A percentile compares a stretch with the other conserved stretches of the same genome.
phyloP scores from a whole-genome alignment of 2,329 filamentous ascomycete species.

The Epichloe amarillans region DNA sequence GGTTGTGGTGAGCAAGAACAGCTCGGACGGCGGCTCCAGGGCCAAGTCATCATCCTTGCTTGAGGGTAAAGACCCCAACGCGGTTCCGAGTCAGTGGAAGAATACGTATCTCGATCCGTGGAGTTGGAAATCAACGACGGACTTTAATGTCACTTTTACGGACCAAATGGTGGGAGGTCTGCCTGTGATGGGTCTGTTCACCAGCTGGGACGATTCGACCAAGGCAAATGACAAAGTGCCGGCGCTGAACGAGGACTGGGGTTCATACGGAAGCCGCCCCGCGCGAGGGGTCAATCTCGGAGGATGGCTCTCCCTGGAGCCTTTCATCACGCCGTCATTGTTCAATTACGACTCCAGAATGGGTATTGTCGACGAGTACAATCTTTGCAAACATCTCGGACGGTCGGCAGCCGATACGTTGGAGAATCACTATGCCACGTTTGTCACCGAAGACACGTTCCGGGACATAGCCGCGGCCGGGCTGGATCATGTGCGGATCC shows the following conservation, averaged over 20 bases:
- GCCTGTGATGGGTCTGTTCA: constrained; percentile 80
- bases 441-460: constrained; percentile 76
- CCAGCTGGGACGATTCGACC: constrained; percentile 72
- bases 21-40: constrained; percentile 17
- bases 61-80: constrained; percentile 36
- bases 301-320: constrained; percentile 87
- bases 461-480: constrained; percentile 74
- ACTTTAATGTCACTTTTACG: constrained; percentile 94
- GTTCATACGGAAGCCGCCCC: constrained; percentile 61
- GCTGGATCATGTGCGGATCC: constrained; percentile 92
- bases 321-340: constrained; percentile 87
- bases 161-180: constrained; percentile 74
- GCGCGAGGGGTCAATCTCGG: constrained; percentile 87
- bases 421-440: constrained; percentile 86
- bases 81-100: constrained; percentile 51
- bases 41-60: constrained; percentile 25
- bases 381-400: constrained; percentile 59
- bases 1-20: constrained; percentile 53
- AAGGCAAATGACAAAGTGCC: constrained; percentile 70
- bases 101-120: constrained; percentile 79
- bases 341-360: constrained; percentile 54
- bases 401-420: constrained; percentile 50
- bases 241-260: constrained; percentile 61
- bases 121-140: constrained; percentile 76
- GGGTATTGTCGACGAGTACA: constrained; percentile 79